Conservation (phyloP, 768 basidiomycete genomes). For the Lactifluus subvellereus region DNA sequence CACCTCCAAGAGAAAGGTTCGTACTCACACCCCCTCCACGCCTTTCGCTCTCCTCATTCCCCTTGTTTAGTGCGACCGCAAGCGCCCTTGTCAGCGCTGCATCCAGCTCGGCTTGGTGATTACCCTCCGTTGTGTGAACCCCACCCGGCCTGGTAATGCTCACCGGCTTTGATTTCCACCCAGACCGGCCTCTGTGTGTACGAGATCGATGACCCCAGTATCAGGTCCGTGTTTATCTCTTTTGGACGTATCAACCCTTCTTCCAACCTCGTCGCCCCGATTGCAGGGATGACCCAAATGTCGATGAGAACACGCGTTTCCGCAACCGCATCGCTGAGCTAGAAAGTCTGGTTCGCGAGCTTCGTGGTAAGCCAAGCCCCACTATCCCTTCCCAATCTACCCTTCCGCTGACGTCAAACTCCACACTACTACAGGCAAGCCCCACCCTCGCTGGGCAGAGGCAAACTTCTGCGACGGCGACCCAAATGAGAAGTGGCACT, state of each 20-base stretch:
- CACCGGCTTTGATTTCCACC: conserved; percentile 3
- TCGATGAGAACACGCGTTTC: conserved; percentile 83
- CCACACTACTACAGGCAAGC: conserved; percentile 53
- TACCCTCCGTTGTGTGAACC: background rate
- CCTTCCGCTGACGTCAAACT: conserved; percentile 5
- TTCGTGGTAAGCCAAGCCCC: conserved; percentile 51
- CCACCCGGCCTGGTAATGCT: conserved; percentile 19
- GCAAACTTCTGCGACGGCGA: conserved; percentile 73
- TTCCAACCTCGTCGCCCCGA: background rate
- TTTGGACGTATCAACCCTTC: background rate
- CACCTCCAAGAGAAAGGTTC: conserved; percentile 88
- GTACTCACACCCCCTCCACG: conserved; percentile 23
- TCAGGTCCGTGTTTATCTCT: conserved; percentile 46
- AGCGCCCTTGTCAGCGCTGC: conserved; percentile 85
- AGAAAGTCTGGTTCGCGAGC: conserved; percentile 84
- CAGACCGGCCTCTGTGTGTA: conserved; percentile 94
- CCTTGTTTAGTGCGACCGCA: conserved; percentile 70
- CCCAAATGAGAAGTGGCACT: conserved; percentile 82
- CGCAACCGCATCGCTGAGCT: conserved; percentile 88
- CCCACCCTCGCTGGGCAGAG: conserved; percentile 84
- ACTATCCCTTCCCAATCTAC: background rate
- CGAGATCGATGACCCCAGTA: conserved; percentile 84
- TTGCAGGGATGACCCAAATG: conserved; percentile 72
- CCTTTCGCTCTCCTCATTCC: conserved; percentile 13
- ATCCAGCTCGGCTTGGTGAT: conserved; percentile 81